phyloP scores from a whole-genome alignment of 192 early-diverging fungal species.

The Coemansia sp. region DNA sequence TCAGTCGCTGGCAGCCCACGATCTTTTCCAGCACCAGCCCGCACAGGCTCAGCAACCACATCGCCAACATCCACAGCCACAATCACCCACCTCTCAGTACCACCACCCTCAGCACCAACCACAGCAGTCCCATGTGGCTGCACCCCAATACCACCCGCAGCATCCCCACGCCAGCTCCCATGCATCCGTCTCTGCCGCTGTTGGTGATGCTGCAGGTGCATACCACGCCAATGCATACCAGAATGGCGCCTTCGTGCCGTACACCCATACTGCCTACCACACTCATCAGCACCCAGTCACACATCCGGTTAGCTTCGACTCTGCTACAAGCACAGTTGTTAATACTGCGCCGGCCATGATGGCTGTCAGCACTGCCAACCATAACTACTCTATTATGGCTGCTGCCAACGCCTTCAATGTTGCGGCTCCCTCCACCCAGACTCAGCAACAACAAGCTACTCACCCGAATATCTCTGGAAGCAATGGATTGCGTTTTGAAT shows the following conservation, averaged over 20 bases:
- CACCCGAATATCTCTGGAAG: background rate
- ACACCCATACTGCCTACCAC: conserved; percentile 35
- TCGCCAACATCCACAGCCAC: conserved; percentile 11
- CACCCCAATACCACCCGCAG: conserved; percentile 33
- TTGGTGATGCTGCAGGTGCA: conserved; percentile 1
- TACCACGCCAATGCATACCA: conserved; percentile 17
- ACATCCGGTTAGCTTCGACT: conserved; percentile 12
- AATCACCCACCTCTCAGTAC: conserved; percentile 10
- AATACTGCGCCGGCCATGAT: conserved; percentile 17
- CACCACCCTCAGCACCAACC: conserved; percentile 17
- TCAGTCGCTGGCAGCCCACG: conserved; percentile 30
- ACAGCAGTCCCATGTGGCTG: conserved; percentile 18
- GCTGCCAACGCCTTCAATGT: conserved; percentile 17
- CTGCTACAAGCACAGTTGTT: conserved; percentile 2
- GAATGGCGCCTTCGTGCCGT: conserved; percentile 18
- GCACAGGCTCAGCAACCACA: conserved; percentile 16
- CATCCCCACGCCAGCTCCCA: conserved; percentile 19
- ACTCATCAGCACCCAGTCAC: conserved; percentile 13
- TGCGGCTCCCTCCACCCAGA: conserved; percentile 7
- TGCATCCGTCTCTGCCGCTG: conserved; percentile 6
- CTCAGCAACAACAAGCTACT: conserved; percentile 8
- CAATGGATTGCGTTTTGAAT: conserved; percentile 38
- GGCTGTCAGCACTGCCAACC: conserved; percentile 14
- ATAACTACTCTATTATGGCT: conserved; percentile 33
- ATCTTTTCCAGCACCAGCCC: conserved; percentile 37